These are phyloP conservation scores for Dendrobium chrysotoxum DNA, from an alignment of 106 monocot species.

Conservation along the genomic window DNA sequence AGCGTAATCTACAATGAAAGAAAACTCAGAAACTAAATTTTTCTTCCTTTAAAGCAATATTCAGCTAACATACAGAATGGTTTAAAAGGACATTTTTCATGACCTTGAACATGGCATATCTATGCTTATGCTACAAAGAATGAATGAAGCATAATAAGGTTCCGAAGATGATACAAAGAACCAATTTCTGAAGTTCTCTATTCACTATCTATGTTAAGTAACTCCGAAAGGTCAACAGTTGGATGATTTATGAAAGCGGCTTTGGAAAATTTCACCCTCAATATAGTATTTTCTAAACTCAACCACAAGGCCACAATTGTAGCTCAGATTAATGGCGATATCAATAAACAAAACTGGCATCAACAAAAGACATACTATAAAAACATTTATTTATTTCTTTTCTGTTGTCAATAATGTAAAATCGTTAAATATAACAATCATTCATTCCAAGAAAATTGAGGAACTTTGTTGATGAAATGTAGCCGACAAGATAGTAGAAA, in stretches of 20 bases:
- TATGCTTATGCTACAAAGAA: background rate
- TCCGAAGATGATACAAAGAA: background rate
- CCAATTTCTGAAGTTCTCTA: background rate
- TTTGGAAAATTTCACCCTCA: background rate
- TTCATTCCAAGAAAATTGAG: background rate
- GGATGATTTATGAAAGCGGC: background rate
- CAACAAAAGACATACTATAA: background rate
- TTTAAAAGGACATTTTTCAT: background rate
- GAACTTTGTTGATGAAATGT: background rate
- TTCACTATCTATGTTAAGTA: background rate
- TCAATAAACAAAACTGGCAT: background rate
- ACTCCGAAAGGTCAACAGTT: background rate
- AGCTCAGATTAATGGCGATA: background rate
- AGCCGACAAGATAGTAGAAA: background rate
- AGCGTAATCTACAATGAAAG: slow-evolving; percentile 61
- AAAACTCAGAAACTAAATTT: background rate
- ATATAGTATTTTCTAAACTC: background rate
- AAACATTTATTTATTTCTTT: background rate
- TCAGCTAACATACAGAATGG: background rate
- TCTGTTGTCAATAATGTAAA: background rate
- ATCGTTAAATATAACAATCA: background rate
- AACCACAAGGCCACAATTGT: background rate
- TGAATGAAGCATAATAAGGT: background rate
- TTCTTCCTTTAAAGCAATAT: background rate
- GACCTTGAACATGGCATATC: background rate